Base-by-base conservation (phyloP, 2,329 filamentous ascomycete genomes). In the Diaporthe citriasiana region DNA sequence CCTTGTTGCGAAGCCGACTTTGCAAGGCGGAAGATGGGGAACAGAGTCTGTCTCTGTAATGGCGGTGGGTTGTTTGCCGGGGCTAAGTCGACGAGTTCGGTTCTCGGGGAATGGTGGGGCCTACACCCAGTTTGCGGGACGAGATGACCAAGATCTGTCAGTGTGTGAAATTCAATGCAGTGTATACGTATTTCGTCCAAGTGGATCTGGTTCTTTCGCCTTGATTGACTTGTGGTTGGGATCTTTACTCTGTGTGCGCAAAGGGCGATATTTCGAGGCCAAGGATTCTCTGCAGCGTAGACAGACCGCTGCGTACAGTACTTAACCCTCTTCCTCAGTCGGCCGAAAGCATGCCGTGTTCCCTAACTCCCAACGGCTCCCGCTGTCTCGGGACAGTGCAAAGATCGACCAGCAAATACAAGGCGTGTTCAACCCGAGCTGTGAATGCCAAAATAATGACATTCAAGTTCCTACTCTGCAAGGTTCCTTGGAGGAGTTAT, bases 121-220 rank as follows among this genome's bases (percentile, higher is more conserved):
- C n/a, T 53, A 47, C 47, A 68, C 63, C 63, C 63, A 68, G 45
- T 68, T 68, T 53, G 63, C 63, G 17, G 63, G 30, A 68, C 8
- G 10, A 30, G 30, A 53, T 15, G 33, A 53, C 45, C 15, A 30
- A 27, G 33, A 53, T 27, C 30, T 27, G n/a, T n/a, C 47, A 33
- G 33, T 53, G 19, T 35, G 47, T 30, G 33, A 22, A 12, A 25
- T 35, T 35, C 7, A 38, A 27, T 66, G 17, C 30, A 51, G 7
- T 27, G 30, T 30, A 53, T 66, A 22, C 19, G 30, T 50, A 25
- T 15, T 30, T 40, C n/a, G n/a, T 22, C 47, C n/a, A 30, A 40
- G 47, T 53, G 15, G n/a, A 27, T 8, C 45, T 25, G 33, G 3
- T 45, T 27, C 27, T 3, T 40, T 27, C 9, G 33, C n/a, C 9